phyloP scores from a whole-genome alignment of 1,284 basidiomycete species.

The Ganoderma resinaceum region DNA sequence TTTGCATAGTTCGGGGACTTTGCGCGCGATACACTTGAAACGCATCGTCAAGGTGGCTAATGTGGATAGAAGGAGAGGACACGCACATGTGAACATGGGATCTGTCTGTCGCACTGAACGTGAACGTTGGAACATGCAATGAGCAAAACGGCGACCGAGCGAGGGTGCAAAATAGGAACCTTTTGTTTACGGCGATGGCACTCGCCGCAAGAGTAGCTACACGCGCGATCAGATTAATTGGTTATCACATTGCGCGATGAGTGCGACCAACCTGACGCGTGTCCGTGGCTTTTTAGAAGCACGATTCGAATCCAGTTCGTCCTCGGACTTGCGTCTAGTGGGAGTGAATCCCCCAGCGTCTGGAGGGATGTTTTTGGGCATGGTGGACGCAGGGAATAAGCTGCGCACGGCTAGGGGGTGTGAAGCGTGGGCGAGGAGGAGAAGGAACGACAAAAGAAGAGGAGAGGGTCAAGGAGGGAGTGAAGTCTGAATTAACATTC shows the following conservation, averaged over 20 bases:
- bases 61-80: constrained; percentile 23
- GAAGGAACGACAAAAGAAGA: constrained; percentile 8
- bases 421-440: neutral
- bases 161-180: constrained; percentile 46
- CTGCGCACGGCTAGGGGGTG: neutral
- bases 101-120: constrained; percentile 86
- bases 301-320: constrained; percentile 52
- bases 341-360: constrained; percentile 34
- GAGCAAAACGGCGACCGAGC: constrained; percentile 11
- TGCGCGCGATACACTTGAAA: constrained; percentile 75
- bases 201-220: constrained; percentile 85
- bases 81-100: constrained; percentile 81
- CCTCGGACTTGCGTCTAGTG: constrained; percentile 65
- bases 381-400: constrained; percentile 11
- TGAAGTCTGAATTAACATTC: constrained; percentile 1
- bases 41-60: constrained; percentile 14
- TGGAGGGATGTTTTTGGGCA: constrained; percentile 38
- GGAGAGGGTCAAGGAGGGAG: constrained; percentile 7
- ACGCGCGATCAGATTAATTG: constrained; percentile 4
- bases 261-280: constrained; percentile 66
- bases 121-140: constrained; percentile 8
- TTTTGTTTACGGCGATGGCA: constrained; percentile 87
- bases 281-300: constrained; percentile 74
- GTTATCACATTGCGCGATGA: neutral
- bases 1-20: constrained; percentile 85